Evolutionary conservation across 805 yeast genomes (phyloP).

Genomic region (Clavispora asparagi): DNA sequence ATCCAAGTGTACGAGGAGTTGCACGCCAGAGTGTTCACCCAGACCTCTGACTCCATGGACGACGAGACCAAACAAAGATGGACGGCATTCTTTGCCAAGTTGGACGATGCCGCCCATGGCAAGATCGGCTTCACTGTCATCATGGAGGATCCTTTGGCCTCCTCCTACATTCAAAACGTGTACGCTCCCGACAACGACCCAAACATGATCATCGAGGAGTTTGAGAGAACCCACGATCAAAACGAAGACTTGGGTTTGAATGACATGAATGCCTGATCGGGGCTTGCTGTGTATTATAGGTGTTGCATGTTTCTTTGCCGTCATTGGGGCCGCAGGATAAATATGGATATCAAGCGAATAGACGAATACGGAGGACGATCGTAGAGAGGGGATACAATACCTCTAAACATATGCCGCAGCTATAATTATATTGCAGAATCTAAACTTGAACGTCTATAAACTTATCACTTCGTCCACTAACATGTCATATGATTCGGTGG

Average conservation of each 20-base stretch:
- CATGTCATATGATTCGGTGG: background rate
- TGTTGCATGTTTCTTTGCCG: background rate
- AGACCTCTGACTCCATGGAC: conserved; percentile 90
- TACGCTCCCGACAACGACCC: conserved; percentile 99
- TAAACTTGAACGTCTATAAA: background rate
- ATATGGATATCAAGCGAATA: background rate
- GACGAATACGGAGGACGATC: background rate
- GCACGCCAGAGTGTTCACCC: conserved; percentile 74
- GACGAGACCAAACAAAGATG: conserved; percentile 72
- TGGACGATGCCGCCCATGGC: conserved; percentile 79
- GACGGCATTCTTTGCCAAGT: conserved; percentile 67
- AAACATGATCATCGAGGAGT: conserved; percentile 86
- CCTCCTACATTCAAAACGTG: conserved; percentile 94
- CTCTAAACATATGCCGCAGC: too few relatives aligned
- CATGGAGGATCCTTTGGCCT: conserved; percentile 94
- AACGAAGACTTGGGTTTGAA: conserved; percentile 87
- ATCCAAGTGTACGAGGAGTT: conserved; percentile 87
- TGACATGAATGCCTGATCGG: conserved; percentile 33
- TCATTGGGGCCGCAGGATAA: background rate
- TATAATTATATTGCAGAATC: too few relatives aligned
- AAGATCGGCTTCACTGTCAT: conserved; percentile 73
- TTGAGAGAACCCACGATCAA: conserved; percentile 81
- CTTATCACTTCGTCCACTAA: background rate
- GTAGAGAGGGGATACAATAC: too few relatives aligned
- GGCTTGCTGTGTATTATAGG: conserved; percentile 12